Percentiles rank a stretch among this genome's conserved stretches.
phyloP scores from a whole-genome alignment of 2,329 filamentous ascomycete species.

The Diaporthe eres region DNA sequence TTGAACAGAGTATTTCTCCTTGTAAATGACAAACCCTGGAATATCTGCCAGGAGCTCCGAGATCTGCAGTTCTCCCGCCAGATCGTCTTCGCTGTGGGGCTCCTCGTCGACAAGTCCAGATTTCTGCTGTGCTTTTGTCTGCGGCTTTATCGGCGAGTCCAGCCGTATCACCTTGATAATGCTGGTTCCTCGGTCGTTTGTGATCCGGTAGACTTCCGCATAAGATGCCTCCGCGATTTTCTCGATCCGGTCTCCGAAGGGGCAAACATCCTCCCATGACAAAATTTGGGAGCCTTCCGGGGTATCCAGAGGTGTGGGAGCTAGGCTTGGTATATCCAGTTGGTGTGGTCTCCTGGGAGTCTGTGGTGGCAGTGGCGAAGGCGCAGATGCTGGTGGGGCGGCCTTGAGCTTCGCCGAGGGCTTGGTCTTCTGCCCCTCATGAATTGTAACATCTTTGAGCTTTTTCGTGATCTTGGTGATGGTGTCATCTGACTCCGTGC shows the following conservation, averaged over 20 bases:
- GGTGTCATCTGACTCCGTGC: slow-evolving; percentile 36
- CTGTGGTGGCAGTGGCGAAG: slow-evolving; percentile 18
- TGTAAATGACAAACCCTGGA: slow-evolving; percentile 76
- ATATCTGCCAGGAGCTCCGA: slow-evolving; percentile 76
- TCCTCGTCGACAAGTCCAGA: slow-evolving; percentile 71
- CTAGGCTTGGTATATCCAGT: background rate
- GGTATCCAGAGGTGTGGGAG: background rate
- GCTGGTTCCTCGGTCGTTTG: slow-evolving; percentile 70
- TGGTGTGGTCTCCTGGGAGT: slow-evolving; percentile 27
- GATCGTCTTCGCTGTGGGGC: slow-evolving; percentile 67
- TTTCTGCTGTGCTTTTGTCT: slow-evolving; percentile 69
- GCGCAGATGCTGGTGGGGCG: background rate
- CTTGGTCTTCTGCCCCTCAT: slow-evolving; percentile 24
- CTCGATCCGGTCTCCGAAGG: slow-evolving; percentile 64
- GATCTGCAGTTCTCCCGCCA: slow-evolving; percentile 72
- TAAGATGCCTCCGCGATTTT: slow-evolving; percentile 79
- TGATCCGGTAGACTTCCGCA: slow-evolving; percentile 75
- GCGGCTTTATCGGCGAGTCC: slow-evolving; percentile 68
- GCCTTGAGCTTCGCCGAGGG: background rate
- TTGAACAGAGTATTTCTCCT: slow-evolving; percentile 72
- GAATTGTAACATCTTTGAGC: slow-evolving; percentile 44
- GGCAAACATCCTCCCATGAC: slow-evolving; percentile 71
- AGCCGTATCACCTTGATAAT: slow-evolving; percentile 77
- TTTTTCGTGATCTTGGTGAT: slow-evolving; percentile 46
- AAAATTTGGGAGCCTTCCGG: slow-evolving; percentile 51